Base-by-base conservation (phyloP, 2,329 filamentous ascomycete species). In the Endoconidiophora polonica region DNA sequence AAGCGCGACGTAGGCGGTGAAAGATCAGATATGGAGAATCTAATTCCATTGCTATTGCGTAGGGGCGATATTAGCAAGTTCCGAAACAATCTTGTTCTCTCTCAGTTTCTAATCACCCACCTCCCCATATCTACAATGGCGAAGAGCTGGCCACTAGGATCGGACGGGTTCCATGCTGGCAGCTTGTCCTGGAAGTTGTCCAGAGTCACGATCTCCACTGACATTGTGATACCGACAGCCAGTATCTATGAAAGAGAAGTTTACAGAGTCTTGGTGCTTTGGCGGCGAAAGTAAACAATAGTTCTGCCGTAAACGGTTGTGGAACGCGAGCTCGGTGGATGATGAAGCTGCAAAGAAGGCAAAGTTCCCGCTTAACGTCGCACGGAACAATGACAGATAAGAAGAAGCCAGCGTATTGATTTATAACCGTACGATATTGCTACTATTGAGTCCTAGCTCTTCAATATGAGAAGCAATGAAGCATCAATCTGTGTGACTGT, bases 21-120 rank as follows among this genome's bases (percentile, higher is more conserved):
- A n/a, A 93, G 72, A 56, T 86, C 79, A 6, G 86, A 85, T 59
- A 94, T 86, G 42, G 86, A 90, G 69, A 94, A 94, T 50, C 88
- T 85, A 58, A 94, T 90, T 58, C 87, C 88, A 68, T 94, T 95
- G 69, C 86, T 86, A 38, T 44, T 7, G 24, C 20, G 57, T 29
- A 9, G 23, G 18, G 42, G 38, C 20, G 23, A 10, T 20, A 22
- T n/a, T 26, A 22, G 20, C 14, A 7, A 3, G 20, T 44, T 18
- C 40, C 14, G n/a, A 43, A 3, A n/a, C 7, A n/a, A 9, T 16
- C 12, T 40, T 16, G 38, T 40, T 4, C 18, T 43, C 12, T 12
- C 22, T 38, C 9, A 18, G 39, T n/a, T 16, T 6, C 22, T 20
- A 9, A 5, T 22, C 16, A 38, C 48, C 49, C 39, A 74, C 73